Evolutionary conservation across 2,329 filamentous ascomycete genomes (phyloP), one percentile per base, ranked within the genome.

Genomic region (Cordyceps cateniannulata): DNA sequence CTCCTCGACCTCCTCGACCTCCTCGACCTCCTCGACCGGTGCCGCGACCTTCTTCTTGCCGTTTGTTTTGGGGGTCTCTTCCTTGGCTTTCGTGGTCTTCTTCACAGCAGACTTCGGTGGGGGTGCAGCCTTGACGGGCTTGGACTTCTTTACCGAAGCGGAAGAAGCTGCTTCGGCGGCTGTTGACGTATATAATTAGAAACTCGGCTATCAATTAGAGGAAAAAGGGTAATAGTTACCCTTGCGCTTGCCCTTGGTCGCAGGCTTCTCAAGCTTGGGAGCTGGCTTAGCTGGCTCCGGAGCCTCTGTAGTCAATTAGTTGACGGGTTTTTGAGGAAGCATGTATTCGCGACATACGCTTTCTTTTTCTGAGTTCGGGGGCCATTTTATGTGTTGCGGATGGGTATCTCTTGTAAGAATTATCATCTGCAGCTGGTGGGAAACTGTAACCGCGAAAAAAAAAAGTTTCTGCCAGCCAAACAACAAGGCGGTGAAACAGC

Each of bases 141-240:
- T 68, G 38, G 64, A 68, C 70, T 80, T 80, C 71, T 80, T 80
- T 56, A 71, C 58, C 20, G 73, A 72, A 59, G 77, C 71, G 49
- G 76, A 76, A 6, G 76, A 77, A n/a, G 73, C 69, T 66, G 79
- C 77, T 35, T 79, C 77, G 63, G 72, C 66, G n/a, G 77, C 77
- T 78, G 61, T 29, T 27, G 25, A 20, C 32, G 5, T 2, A 25
- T 8, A 2, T 47, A 24, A 54, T 76, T 64, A 75, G 70, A 47
- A 60, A 59, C 44, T 42, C 16, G 40, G 14, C 5, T 22, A 35
- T 7, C 20, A 58, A 20, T 27, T 61, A 47, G 47, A 9, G 27
- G 45, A 52, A 50, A 42, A 49, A 76, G 66, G 63, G 77, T 77
- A 18, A 45, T 45, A 24, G 63, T 69, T 62, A 75, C 70, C 63